A percentile compares a stretch with the other conserved stretches of the same genome.
phyloP scores from a whole-genome alignment of 768 basidiomycete species.

The Podaxis carcinomalis region DNA sequence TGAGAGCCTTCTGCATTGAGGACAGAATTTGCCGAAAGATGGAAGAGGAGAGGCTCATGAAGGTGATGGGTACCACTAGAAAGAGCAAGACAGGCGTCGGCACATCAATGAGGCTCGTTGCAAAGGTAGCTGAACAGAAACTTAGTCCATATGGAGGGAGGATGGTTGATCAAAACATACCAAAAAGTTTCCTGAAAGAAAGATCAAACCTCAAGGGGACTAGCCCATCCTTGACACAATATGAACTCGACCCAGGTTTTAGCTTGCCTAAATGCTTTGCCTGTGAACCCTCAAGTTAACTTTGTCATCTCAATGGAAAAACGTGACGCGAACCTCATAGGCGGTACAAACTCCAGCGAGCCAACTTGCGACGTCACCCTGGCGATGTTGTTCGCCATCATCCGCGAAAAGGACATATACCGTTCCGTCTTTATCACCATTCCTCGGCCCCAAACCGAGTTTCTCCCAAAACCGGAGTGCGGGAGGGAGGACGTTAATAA shows the following conservation, averaged over 20 bases:
- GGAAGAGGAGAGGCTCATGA: constrained; percentile 62
- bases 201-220: constrained; percentile 60
- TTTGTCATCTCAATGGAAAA: neutral
- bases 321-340: constrained; percentile 50
- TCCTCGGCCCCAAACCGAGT: constrained; percentile 65
- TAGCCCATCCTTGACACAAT: constrained; percentile 51
- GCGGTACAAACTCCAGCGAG: constrained; percentile 43
- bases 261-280: constrained; percentile 59
- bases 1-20: constrained; percentile 52
- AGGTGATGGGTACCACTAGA: constrained; percentile 55
- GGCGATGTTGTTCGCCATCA: constrained; percentile 42
- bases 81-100: constrained; percentile 57
- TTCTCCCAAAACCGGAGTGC: constrained; percentile 86
- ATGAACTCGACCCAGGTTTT: constrained; percentile 42
- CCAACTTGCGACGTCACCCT: constrained; percentile 54
- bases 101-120: constrained; percentile 35
- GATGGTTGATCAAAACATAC: constrained; percentile 29
- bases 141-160: constrained; percentile 2
- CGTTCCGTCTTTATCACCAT: constrained; percentile 67
- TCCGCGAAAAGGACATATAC: constrained; percentile 71
- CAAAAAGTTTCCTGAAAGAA: constrained; percentile 62
- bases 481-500: constrained; percentile 66
- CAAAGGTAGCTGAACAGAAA: constrained; percentile 40
- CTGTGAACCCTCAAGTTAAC: constrained; percentile 30
- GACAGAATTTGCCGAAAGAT: constrained; percentile 67